These are phyloP conservation scores for Parasitella parasitica DNA, from an alignment of 371 early-diverging fungal genomes.

Conservation along the genomic window DNA sequence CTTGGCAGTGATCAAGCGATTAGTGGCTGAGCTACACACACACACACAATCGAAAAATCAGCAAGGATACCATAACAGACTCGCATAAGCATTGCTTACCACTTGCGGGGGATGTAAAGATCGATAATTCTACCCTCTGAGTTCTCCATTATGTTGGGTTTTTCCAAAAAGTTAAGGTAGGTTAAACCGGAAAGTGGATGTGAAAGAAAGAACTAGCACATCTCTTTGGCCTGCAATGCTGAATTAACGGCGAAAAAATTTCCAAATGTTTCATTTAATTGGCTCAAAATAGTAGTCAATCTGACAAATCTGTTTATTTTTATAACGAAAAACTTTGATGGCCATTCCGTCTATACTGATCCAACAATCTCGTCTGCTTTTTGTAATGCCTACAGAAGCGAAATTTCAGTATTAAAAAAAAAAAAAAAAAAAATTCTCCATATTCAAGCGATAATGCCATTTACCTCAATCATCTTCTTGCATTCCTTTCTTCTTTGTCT, in stretches of 20 bases:
- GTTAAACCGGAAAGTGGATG: slow-evolving; percentile 3
- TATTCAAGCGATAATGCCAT: not conserved
- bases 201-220: not conserved
- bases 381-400: slow-evolving; percentile 75
- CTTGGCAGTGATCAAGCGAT: slow-evolving; percentile 61
- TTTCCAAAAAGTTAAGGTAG: slow-evolving; percentile 11
- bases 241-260: not conserved
- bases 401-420: too few species aligned
- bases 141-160: slow-evolving; percentile 56
- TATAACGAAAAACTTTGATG: too few species aligned
- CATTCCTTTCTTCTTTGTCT: slow-evolving; percentile 92
- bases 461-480: slow-evolving; percentile 92
- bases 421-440: not conserved
- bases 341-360: slow-evolving; percentile 39
- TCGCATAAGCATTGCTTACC: slow-evolving; percentile 45
- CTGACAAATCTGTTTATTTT: too few species aligned
- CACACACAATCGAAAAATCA: not conserved
- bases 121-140: slow-evolving; percentile 77
- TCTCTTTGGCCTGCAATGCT: not conserved
- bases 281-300: not conserved
- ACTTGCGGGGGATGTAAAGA: slow-evolving; percentile 94
- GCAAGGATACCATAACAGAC: not conserved
- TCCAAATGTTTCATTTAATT: not conserved
- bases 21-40: slow-evolving; percentile 46
- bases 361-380: slow-evolving; percentile 91